These are phyloP conservation scores for Paramyrothecium sp. DNA, from an alignment of 2,329 filamentous ascomycete species.

Conservation along the genomic window DNA sequence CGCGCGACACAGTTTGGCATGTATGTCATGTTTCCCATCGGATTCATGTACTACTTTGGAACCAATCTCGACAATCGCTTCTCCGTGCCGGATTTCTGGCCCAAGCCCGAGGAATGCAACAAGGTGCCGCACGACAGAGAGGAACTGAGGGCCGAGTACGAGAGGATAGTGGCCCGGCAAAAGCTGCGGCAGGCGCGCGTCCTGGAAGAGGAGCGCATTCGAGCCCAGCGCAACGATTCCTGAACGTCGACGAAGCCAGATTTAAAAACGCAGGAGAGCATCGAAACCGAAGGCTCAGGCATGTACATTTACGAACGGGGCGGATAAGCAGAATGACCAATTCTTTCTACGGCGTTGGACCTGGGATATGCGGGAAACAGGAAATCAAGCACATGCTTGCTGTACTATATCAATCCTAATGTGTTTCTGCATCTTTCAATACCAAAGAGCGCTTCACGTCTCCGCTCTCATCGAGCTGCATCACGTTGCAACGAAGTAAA, in stretches of 20 bases:
- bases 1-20: slow-evolving; percentile 74
- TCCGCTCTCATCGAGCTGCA: background rate
- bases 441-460: background rate
- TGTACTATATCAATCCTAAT: background rate
- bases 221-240: slow-evolving; percentile 20
- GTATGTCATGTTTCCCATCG: slow-evolving; percentile 98
- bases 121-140: slow-evolving; percentile 74
- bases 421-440: too few species aligned
- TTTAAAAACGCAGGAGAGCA: slow-evolving; percentile 8
- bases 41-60: slow-evolving; percentile 99
- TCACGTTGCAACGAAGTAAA: too few species aligned
- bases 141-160: slow-evolving; percentile 79
- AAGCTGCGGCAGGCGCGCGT: slow-evolving; percentile 71
- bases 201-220: slow-evolving; percentile 30
- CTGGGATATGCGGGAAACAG: background rate
- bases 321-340: slow-evolving; percentile 5
- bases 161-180: slow-evolving; percentile 62
- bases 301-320: background rate
- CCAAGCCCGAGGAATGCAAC: slow-evolving; percentile 74
- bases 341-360: background rate
- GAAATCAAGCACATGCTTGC: background rate
- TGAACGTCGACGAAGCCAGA: slow-evolving; percentile 11
- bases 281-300: background rate
- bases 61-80: slow-evolving; percentile 96
- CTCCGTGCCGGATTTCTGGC: slow-evolving; percentile 90